Conservation (phyloP, 805 yeast genomes). For the Barnettozyma populi region DNA sequence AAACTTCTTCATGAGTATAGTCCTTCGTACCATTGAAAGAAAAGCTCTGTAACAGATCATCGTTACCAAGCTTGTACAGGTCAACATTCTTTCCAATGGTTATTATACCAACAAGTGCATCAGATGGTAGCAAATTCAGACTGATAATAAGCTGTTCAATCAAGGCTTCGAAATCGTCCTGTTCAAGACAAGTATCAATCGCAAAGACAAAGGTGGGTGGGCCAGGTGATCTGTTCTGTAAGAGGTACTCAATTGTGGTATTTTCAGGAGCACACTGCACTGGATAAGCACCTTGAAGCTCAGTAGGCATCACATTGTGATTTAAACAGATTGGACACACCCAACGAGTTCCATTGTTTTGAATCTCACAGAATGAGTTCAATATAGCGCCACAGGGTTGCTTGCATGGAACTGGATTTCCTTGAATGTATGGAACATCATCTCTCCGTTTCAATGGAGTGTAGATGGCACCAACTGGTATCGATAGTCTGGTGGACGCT, state of each 20-base stretch:
- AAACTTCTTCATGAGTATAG: conserved; percentile 43
- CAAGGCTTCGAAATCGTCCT: conserved; percentile 45
- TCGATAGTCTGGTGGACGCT: conserved; percentile 45
- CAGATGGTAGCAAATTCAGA: conserved; percentile 45
- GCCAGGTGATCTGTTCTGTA: conserved; percentile 29
- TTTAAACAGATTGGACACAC: conserved; percentile 51
- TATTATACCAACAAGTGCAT: conserved; percentile 51
- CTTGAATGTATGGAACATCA: conserved; percentile 32
- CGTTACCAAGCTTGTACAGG: conserved; percentile 45
- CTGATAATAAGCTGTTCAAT: conserved; percentile 44
- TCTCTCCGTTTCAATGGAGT: conserved; percentile 51
- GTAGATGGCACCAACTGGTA: conserved; percentile 53
- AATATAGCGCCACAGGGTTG: conserved; percentile 46
- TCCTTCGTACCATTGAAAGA: conserved; percentile 53
- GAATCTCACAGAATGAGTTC: conserved; percentile 41
- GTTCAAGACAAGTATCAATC: conserved; percentile 51
- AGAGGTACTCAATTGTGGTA: conserved; percentile 48
- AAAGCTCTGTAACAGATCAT: conserved; percentile 30
- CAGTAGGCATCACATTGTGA: conserved; percentile 39
- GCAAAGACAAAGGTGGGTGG: conserved; percentile 45
- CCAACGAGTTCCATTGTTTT: conserved; percentile 36
- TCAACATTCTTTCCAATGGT: conserved; percentile 57
- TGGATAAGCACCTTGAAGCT: conserved; percentile 21
- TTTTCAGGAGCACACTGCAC: conserved; percentile 12
- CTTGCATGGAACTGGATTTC: conserved; percentile 44